Evolutionary conservation across 1,284 basidiomycete species (phyloP).

Genomic region (Grifola frondosa): DNA sequence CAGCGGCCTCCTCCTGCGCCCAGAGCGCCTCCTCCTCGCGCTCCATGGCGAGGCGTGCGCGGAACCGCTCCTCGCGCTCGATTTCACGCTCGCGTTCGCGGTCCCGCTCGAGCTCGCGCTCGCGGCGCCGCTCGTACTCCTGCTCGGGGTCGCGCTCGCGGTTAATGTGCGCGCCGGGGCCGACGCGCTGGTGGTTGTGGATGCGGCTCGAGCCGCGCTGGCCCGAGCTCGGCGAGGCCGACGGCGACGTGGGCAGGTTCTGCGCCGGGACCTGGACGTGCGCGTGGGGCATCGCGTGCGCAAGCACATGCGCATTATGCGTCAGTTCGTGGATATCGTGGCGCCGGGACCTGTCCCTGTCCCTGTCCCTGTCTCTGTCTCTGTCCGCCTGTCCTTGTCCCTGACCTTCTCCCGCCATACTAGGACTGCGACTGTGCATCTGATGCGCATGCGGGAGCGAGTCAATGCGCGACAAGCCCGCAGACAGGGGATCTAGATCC

Average conservation of each 20-base stretch:
- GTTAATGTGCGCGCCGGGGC: conserved; percentile 58
- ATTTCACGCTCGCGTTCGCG: conserved; percentile 48
- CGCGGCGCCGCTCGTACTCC: conserved; percentile 41
- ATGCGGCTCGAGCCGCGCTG: conserved; percentile 31
- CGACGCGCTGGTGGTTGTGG: conserved; percentile 68
- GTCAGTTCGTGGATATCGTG: conserved; percentile 22
- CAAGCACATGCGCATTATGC: conserved; percentile 21
- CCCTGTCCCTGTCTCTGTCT: too few relatives aligned
- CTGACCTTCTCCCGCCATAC: conserved; percentile 22
- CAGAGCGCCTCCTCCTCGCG: conserved; percentile 20
- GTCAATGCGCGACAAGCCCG: conserved; percentile 24
- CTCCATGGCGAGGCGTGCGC: conserved; percentile 21
- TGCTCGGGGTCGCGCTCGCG: conserved; percentile 44
- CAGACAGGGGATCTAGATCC: conserved; percentile 22
- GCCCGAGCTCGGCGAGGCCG: conserved; percentile 23
- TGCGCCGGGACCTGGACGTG: conserved; percentile 25
- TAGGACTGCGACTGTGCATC: conserved; percentile 27
- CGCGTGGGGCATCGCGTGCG: conserved; percentile 21
- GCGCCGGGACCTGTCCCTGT: conserved; percentile 19
- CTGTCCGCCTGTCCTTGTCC: too few relatives aligned
- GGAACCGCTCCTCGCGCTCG: conserved; percentile 23
- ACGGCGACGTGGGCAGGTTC: conserved; percentile 24
- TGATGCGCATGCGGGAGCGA: conserved; percentile 23
- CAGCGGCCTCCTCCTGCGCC: conserved; percentile 16
- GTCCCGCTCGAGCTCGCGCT: conserved; percentile 45